Base-by-base conservation (phyloP, 129 eudicot species). In the Flaveria sonorensis region DNA sequence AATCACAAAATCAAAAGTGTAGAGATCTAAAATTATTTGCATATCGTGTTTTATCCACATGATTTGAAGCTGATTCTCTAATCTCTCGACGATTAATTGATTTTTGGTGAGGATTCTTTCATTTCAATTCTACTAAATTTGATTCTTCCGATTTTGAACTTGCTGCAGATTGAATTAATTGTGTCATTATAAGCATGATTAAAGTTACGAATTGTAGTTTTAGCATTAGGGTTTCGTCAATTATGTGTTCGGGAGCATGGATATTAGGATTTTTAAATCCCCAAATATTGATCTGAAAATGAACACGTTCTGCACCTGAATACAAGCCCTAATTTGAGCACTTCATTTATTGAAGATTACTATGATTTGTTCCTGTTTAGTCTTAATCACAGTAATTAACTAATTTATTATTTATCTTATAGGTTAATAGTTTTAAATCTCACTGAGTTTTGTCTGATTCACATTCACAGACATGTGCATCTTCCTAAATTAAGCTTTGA, bases 61-160 rank as follows among this genome's bases (percentile, higher is more conserved):
- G 16, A 59, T 61, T 72, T 72, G 30, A 71, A 78, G 24, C 11
- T 74, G 28, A 57, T 28, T 69, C 46, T 39, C 20, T n/a, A 23
- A 62, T 75, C 71, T n/a, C 36, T 43, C 71, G 19, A 61, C 46
- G 40, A 24, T 3, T 14, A 47, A 62, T 39, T 79, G 60, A 42
- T 40, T 77, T 53, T 68, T 53, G 77, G 77, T 83, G 50, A 65
- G 73, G 73, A 10, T 28, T 5, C 42, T 68, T 68, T 21, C 23
- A 16, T 21, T 72, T 79, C 21, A 28, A 15, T 71, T 50, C 47
- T 40, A 40, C 2, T 60, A 60, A 60, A 23, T 1, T 19, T 39
- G 19, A 36, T 6, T 56, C 40, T 72, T 72, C 59, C 6, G 24
- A 19, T 12, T 39, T 45, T 5, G 6, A 3, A 36, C 40, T 36